Evolutionary conservation across 225 moss, liverwort and hornwort species (phyloP).

Genomic region (Marchantia paleacea): DNA sequence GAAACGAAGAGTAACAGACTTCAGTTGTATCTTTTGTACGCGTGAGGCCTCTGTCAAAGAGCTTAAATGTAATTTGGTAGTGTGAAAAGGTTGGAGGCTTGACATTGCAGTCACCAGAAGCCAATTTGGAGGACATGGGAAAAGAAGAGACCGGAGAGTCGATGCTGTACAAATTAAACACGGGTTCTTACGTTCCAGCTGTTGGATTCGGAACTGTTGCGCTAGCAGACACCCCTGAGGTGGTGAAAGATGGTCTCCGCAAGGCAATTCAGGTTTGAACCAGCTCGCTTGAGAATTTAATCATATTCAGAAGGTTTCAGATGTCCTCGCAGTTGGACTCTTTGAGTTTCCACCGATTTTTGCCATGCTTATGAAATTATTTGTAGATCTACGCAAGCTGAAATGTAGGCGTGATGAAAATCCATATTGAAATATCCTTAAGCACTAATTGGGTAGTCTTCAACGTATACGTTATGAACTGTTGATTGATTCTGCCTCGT

Average conservation of each 20-base stretch:
- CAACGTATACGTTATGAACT: not conserved
- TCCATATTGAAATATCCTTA: too few relatives aligned
- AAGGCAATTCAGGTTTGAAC: conserved; percentile 20
- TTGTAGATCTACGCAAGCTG: too few relatives aligned
- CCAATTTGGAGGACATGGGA: not conserved
- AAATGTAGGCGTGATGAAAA: too few relatives aligned
- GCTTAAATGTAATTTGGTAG: not conserved
- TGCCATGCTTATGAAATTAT: too few relatives aligned
- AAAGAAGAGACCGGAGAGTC: not conserved
- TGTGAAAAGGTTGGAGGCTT: not conserved
- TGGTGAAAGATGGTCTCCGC: conserved; percentile 18
- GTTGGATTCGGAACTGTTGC: conserved; percentile 20
- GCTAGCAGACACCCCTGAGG: conserved; percentile 3
- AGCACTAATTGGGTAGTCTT: not conserved
- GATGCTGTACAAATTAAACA: conserved; percentile 9
- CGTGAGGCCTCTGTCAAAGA: not conserved
- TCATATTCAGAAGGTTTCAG: not conserved
- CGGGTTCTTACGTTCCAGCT: conserved; percentile 13
- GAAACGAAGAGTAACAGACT: not conserved
- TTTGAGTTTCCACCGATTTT: too few relatives aligned
- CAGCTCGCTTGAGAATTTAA: not conserved
- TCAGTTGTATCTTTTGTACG: not conserved
- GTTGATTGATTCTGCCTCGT: not conserved
- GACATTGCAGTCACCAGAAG: too few relatives aligned
- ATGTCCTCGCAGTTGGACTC: too few relatives aligned